phyloP scores from a whole-genome alignment of 139 green algal genomes.

The Tetraselmis chui region DNA sequence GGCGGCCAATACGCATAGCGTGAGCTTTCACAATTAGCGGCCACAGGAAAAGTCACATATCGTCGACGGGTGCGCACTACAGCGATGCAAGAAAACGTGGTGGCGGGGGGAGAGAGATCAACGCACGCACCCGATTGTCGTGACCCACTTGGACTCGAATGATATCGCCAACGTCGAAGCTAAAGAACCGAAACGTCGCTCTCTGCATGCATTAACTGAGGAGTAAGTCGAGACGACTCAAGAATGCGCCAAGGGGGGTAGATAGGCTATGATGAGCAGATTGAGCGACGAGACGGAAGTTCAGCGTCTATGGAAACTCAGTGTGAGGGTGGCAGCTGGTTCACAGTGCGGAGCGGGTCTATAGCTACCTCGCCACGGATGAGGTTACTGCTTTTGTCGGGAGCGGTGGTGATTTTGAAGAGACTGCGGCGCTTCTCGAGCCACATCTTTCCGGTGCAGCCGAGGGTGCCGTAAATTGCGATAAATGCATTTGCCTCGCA shows the following conservation, averaged over 20 bases:
- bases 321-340: too few species aligned
- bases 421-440: neutral
- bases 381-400: neutral
- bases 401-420: neutral
- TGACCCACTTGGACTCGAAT: neutral
- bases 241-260: too few species aligned
- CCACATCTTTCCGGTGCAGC: neutral
- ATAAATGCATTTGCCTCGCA: neutral
- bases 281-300: too few species aligned
- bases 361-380: neutral
- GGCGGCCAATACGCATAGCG: too few species aligned
- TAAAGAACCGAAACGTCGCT: neutral
- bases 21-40: neutral
- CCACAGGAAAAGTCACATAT: neutral
- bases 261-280: too few species aligned
- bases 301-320: too few species aligned
- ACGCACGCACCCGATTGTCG: neutral
- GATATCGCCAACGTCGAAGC: neutral
- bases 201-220: too few species aligned
- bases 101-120: too few species aligned
- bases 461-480: neutral
- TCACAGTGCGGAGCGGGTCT: too few species aligned
- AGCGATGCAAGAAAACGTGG: neutral
- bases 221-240: too few species aligned
- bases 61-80: too few species aligned